Conservation (phyloP, 345 rosid species). For the Melastoma malabathricum region DNA sequence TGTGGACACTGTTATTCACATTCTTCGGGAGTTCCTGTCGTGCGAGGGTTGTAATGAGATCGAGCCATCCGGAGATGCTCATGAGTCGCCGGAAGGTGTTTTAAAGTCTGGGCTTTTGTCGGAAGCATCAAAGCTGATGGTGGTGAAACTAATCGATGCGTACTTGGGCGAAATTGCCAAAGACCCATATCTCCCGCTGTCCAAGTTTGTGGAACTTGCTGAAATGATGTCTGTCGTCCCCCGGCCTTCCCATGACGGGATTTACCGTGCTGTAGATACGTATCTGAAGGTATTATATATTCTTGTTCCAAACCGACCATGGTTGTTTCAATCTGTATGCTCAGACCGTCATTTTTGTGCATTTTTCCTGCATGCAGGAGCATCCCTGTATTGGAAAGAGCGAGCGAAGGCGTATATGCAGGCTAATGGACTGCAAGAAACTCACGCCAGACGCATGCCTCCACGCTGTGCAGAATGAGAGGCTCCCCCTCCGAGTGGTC, state of each 20-base stretch:
- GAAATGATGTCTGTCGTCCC: slow-evolving; percentile 47
- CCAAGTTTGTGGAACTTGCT: slow-evolving; percentile 52
- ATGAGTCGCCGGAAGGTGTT: slow-evolving; percentile 23
- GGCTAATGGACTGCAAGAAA: slow-evolving; percentile 79
- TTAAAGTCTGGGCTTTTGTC: slow-evolving; percentile 47
- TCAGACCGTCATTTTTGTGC: neutral
- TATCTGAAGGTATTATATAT: slow-evolving; percentile 49
- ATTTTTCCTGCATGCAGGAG: slow-evolving; percentile 27
- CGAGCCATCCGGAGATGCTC: slow-evolving; percentile 22
- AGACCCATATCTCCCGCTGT: slow-evolving; percentile 45
- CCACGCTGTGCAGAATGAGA: slow-evolving; percentile 79
- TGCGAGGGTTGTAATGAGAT: slow-evolving; percentile 23
- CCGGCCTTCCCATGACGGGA: slow-evolving; percentile 70
- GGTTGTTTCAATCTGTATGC: neutral
- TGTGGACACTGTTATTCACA: slow-evolving; percentile 43
- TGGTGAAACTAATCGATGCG: slow-evolving; percentile 58
- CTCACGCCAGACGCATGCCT: slow-evolving; percentile 70
- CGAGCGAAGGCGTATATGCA: slow-evolving; percentile 77
- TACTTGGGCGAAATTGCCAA: slow-evolving; percentile 71
- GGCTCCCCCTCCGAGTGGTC: slow-evolving; percentile 68
- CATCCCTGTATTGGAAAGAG: slow-evolving; percentile 62
- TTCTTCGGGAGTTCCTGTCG: slow-evolving; percentile 46
- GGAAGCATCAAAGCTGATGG: slow-evolving; percentile 78
- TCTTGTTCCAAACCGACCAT: neutral
- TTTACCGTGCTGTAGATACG: slow-evolving; percentile 76